Base-by-base conservation (phyloP, 2,329 filamentous ascomycete species). In the Chlorencoelia australis region DNA sequence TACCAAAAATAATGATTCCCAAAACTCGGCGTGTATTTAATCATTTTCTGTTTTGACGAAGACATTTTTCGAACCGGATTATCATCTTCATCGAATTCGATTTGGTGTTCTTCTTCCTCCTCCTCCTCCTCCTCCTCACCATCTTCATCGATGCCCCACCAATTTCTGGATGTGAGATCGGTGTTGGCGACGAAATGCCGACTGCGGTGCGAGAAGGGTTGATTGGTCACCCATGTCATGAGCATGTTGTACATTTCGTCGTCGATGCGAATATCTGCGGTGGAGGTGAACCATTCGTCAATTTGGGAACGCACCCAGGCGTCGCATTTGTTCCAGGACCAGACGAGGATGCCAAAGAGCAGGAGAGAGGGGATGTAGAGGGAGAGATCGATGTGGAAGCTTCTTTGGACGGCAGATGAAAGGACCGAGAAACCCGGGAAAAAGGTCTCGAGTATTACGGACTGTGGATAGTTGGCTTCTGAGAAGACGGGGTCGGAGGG, bases 211-310 rank as follows among this genome's bases (percentile, higher is more conserved):
- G 75, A 66, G 45, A 82, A 82, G 3, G 60, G 56, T 55, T 84
- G 79, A 21, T 63, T 59, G 2, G 77, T 67, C 2, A 83, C 67
- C 79, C 79, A 84, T 17, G 66, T 67, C 75, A 83, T 82, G 26
- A 83, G 51, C 50, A 82, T 80, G 51, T 78, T 78, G 61, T 82
- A 84, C 39, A 81, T 73, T 53, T 84, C 79, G 48, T 85, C 80
- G 39, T 83, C 77, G 18, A 73, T 68, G 29, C 75, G 69, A 25
- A 85, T 71, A 47, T 79, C 73, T 13, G 79, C 77, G 2, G 69
- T 73, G 3, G 73, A 79, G 65, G 81, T 75, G 47, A 79, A 68
- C 48, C 80, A 62, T 5, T 60, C 49, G 27, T 70, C 63, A 19
- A 77, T 44, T 25, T 68, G 55, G 1, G 56, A 53, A 60, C 64